Conservation (phyloP, 305 asterid species). For the Fraxinus velutina region DNA sequence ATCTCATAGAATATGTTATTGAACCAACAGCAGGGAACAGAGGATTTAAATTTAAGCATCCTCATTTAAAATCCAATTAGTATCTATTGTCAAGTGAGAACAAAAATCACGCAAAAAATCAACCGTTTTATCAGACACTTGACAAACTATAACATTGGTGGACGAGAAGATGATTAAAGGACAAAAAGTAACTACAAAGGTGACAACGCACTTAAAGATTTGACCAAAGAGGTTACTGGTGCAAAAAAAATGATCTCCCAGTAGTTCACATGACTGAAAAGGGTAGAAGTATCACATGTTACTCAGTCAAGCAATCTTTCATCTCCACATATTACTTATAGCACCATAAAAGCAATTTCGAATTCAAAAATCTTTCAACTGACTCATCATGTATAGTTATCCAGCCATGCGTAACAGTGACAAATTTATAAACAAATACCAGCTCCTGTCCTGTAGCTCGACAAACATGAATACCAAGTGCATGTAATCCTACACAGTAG, state of each 20-base stretch:
- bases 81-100: not conserved
- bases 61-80: not conserved
- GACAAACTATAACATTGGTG: not conserved
- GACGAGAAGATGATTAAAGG: not conserved
- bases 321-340: not conserved
- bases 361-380: constrained; percentile 6
- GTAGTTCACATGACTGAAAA: not conserved
- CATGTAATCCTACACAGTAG: constrained; percentile 75
- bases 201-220: not conserved
- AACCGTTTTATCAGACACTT: not conserved
- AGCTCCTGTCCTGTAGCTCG: constrained; percentile 98
- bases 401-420: not conserved
- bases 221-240: not conserved
- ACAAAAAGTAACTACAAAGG: not conserved
- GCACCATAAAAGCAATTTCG: not conserved
- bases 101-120: not conserved
- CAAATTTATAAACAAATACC: constrained; percentile 41
- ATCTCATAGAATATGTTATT: constrained; percentile 10
- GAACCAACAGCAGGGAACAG: constrained; percentile 12
- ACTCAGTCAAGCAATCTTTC: not conserved
- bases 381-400: constrained; percentile 1
- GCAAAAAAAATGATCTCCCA: not conserved
- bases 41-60: constrained; percentile 2
- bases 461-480: constrained; percentile 86
- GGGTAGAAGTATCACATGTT: not conserved